These are phyloP conservation scores for Musa beccarii DNA, from an alignment of 176 grass and related monocot species.

Conservation along the genomic window DNA sequence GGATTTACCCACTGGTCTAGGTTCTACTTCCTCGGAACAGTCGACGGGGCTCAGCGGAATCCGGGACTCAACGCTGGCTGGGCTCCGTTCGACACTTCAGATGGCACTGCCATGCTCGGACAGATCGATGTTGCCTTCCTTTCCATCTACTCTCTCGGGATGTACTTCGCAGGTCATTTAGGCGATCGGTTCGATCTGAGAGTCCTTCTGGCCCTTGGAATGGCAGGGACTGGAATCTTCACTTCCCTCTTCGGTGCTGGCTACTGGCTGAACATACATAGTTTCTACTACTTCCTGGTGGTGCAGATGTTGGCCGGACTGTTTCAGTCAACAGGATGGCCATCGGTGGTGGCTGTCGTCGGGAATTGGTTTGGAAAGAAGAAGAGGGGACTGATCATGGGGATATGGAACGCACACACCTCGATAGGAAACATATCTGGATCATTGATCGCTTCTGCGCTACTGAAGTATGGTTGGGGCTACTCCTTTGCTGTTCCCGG, in stretches of 20 bases:
- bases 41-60: not conserved
- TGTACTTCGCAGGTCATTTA: not conserved
- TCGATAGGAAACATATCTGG: not conserved
- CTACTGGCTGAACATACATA: not conserved
- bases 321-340: not conserved
- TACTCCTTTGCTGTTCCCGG: not conserved
- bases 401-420: not conserved
- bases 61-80: not conserved
- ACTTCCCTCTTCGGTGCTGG: not conserved
- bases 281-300: not conserved
- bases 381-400: not conserved
- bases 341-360: not conserved
- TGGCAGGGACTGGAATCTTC: not conserved
- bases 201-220: not conserved
- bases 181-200: not conserved
- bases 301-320: not conserved
- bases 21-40: not conserved
- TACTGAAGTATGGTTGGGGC: not conserved
- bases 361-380: slow-evolving; percentile 3
- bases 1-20: not conserved
- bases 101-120: not conserved
- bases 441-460: not conserved
- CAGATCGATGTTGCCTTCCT: not conserved
- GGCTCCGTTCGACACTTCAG: not conserved
- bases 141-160: not conserved